Percentiles rank a stretch among this genome's conserved stretches.
phyloP scores from a whole-genome alignment of 208 protist genomes.

The Acanthamoeba triangularis region DNA sequence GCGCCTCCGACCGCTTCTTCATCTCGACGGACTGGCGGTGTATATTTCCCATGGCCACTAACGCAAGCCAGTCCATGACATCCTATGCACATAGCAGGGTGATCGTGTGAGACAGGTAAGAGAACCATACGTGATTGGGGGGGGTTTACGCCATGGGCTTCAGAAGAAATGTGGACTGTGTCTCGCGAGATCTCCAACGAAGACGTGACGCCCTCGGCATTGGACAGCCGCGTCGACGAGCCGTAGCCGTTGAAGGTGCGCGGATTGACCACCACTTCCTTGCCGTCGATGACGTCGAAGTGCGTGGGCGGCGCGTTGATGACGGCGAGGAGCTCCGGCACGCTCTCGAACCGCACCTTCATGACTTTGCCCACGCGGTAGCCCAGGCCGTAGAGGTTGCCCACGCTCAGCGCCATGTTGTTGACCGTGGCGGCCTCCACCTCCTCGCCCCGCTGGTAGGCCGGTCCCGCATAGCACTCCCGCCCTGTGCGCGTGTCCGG shows the following conservation, averaged over 20 bases:
- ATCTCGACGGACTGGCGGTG: too few species aligned
- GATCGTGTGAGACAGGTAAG: too few species aligned
- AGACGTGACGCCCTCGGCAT: background rate
- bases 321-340: background rate
- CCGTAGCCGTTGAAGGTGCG: background rate
- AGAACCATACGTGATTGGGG: too few species aligned
- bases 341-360: background rate
- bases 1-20: too few species aligned
- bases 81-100: too few species aligned
- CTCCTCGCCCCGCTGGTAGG: background rate
- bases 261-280: background rate
- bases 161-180: background rate
- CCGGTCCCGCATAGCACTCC: too few species aligned
- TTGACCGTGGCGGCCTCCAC: background rate
- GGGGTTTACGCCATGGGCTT: too few species aligned
- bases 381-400: slow-evolving; percentile 31
- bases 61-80: too few species aligned
- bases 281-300: background rate
- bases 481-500: too few species aligned
- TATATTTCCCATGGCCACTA: too few species aligned
- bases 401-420: slow-evolving; percentile 23
- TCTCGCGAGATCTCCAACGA: background rate
- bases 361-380: background rate
- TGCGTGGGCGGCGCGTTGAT: slow-evolving; percentile 11
- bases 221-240: background rate